Evolutionary conservation across 768 basidiomycete species (phyloP).

Genomic region (Dioszegia aurantiaca): DNA sequence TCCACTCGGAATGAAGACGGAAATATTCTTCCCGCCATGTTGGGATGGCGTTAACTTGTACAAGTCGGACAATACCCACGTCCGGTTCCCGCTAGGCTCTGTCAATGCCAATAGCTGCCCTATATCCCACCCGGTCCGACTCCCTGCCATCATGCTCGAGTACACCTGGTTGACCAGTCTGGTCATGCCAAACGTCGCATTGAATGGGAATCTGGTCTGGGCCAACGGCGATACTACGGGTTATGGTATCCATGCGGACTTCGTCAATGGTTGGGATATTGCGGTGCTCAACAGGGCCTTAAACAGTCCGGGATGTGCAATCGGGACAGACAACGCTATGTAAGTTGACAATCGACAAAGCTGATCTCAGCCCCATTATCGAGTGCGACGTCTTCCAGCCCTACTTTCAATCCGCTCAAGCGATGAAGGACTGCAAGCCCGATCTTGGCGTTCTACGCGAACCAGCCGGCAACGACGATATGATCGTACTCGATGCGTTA

Average conservation of each 20-base stretch:
- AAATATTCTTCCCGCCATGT: slow-evolving; percentile 39
- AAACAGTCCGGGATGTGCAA: slow-evolving; percentile 46
- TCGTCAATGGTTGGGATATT: slow-evolving; percentile 59
- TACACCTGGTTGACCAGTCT: slow-evolving; percentile 28
- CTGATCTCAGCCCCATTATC: slow-evolving; percentile 26
- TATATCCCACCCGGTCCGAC: slow-evolving; percentile 41
- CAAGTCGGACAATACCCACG: slow-evolving; percentile 36
- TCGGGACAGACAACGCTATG: slow-evolving; percentile 23
- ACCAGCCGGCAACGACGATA: slow-evolving; percentile 29
- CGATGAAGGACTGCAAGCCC: slow-evolving; percentile 31
- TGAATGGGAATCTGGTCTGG: slow-evolving; percentile 42
- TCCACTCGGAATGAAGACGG: slow-evolving; percentile 40
- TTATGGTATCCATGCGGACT: slow-evolving; percentile 57
- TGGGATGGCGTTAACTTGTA: slow-evolving; percentile 49
- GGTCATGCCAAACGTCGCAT: neutral
- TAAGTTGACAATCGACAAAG: slow-evolving; percentile 13
- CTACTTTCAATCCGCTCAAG: slow-evolving; percentile 16
- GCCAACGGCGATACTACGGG: slow-evolving; percentile 65
- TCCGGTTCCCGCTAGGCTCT: slow-evolving; percentile 27
- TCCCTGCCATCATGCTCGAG: slow-evolving; percentile 47
- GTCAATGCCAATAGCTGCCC: slow-evolving; percentile 25
- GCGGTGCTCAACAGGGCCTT: slow-evolving; percentile 61
- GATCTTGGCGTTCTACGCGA: slow-evolving; percentile 31
- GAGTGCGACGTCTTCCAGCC: slow-evolving; percentile 31
- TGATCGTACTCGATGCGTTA: slow-evolving; percentile 25